phyloP scores from a whole-genome alignment of 331 rosid species.

The Erythrophleum ivorense region DNA sequence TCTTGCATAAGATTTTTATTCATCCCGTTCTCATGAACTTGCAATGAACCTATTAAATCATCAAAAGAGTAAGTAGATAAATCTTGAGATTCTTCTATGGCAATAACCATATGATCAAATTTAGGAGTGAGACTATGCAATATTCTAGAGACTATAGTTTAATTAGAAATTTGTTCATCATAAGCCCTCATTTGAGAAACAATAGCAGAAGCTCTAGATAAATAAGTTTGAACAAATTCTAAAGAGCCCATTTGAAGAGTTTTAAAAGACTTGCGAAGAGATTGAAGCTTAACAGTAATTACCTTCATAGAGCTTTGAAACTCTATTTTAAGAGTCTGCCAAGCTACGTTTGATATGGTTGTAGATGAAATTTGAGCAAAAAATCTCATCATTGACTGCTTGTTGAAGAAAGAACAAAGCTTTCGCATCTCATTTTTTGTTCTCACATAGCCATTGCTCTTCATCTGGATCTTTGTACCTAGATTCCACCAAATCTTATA shows the following conservation, averaged over 20 bases:
- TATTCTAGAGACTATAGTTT: not conserved
- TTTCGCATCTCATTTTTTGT: no score
- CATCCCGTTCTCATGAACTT: no score
- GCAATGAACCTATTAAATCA: no score
- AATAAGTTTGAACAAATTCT: not conserved
- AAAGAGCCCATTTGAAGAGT: not conserved
- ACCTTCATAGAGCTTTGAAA: no score
- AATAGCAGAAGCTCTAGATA: not conserved
- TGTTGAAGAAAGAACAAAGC: no score
- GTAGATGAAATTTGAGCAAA: not conserved
- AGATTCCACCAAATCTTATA: no score
- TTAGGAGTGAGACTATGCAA: not conserved
- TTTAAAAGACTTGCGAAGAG: not conserved
- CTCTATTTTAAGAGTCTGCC: not conserved
- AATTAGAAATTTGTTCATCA: not conserved
- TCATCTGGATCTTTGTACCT: no score
- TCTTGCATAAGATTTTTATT: no score
- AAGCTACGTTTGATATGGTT: not conserved
- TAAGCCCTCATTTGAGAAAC: not conserved
- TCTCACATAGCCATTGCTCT: no score
- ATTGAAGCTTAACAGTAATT: no score
- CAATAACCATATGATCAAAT: constrained; percentile 5
- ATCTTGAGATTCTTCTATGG: not conserved
- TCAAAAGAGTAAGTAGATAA: not conserved
- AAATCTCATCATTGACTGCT: no score